Evolutionary conservation across 805 yeast species (phyloP), one percentile per base, ranked within the genome.

Genomic region (Lachancea sp.): DNA sequence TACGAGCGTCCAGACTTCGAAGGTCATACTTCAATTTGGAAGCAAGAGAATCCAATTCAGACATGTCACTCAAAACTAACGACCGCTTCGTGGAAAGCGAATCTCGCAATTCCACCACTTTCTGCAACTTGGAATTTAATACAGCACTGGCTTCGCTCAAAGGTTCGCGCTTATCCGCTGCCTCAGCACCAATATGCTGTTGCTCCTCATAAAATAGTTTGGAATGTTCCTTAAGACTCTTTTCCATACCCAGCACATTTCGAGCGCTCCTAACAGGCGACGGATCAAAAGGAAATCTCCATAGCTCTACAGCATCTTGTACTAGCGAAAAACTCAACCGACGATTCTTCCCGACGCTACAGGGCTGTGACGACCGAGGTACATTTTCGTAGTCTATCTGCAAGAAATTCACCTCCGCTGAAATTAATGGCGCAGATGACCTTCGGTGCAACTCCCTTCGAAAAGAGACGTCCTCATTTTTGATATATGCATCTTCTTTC

Each of bases 21-120:
- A 80, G 66, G 56, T 85, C 91, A 59, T 85, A 85, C 52, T 78
- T 77, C 41, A 85, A 59, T 49, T 81, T 69, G 2, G 85, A 80
- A 29, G 77, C 74, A 41, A 78, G 63, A 8, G 81, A 74, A 41
- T 74, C 76, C 15, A 80, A 65, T 48, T 80, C 83, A 20, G 63
- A 59, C 42, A 73, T 57, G 47, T 73, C 75, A 25, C 64, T 57
- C 7, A 67, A 61, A 12, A 72, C 51, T 18, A 68, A 47, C 18
- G 67, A 62, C 42, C 63, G 58, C 37, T 58, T 59, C 16, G 54
- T 53, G 25, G 54, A 57, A 10, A 60, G 42, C 3, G 51, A 53
- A 15, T 48, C 52, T 13, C 59, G 54, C 10, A 49, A 41, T 11
- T 47, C 44, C 13, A 57, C 54, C 22, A 60, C 49, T 13, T 47